Conservation (phyloP, 768 basidiomycete genomes). For the Vararia minispora region DNA sequence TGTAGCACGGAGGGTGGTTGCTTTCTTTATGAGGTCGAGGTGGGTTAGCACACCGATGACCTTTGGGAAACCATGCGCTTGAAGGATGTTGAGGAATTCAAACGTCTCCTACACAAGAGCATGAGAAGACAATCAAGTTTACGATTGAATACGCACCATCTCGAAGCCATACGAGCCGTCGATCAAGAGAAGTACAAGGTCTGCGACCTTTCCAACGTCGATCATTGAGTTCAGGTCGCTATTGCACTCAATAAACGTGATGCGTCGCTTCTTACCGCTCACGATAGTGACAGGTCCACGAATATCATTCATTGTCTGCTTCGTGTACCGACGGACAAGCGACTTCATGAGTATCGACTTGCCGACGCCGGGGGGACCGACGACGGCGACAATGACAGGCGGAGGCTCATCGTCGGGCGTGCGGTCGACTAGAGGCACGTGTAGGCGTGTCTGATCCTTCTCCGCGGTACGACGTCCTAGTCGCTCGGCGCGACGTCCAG, state of each 20-base stretch:
- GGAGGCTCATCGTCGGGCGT: conserved; percentile 89
- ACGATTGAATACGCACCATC: conserved; percentile 53
- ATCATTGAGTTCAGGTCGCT: conserved; percentile 98
- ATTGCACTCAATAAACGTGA: conserved; percentile 97
- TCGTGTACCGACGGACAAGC: conserved; percentile 85
- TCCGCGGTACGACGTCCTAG: conserved; percentile 89
- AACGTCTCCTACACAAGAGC: conserved; percentile 73
- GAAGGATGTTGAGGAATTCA: conserved; percentile 95
- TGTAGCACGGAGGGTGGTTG: conserved; percentile 71
- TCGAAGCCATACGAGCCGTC: conserved; percentile 98
- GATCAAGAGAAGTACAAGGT: conserved; percentile 93
- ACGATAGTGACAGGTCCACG: conserved; percentile 94
- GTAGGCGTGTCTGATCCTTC: conserved; percentile 86
- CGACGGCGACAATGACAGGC: conserved; percentile 88
- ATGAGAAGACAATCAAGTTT: background rate
- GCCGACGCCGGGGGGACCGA: conserved; percentile 94
- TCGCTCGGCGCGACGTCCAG: conserved; percentile 78
- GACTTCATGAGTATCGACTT: conserved; percentile 91
- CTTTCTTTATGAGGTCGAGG: conserved; percentile 93
- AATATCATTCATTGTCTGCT: conserved; percentile 82
- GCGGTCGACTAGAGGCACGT: conserved; percentile 92
- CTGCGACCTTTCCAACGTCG: conserved; percentile 93
- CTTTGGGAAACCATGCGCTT: conserved; percentile 97
- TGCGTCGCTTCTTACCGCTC: conserved; percentile 79
- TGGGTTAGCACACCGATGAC: conserved; percentile 95